Evolutionary conservation across 1,284 basidiomycete species (phyloP), one percentile per base, ranked within the genome.

Genomic region (Macrocystidia cucumis): DNA sequence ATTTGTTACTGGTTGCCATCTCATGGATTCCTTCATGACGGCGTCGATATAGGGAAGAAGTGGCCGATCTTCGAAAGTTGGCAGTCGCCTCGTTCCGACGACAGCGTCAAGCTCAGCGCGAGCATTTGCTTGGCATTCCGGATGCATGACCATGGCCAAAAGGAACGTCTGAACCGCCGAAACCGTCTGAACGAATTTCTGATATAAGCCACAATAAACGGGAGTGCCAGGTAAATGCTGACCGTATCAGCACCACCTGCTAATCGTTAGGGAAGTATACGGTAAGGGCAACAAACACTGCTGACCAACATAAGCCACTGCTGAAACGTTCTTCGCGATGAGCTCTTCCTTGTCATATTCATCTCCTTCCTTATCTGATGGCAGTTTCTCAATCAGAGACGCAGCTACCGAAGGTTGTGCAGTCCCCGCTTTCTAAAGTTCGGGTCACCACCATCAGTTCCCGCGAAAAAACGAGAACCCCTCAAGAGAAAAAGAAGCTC

Each of bases 41-140:
- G 47, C 50, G 19, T 45, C 41, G n/a, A 52, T 39, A 31, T 55
- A 55, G 0, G 50, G 51, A 7, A 55, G 39, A 4, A 40, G 35
- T 3, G 40, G 11, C 9, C 41, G 44, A 22, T 56, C 53, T 8
- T 34, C 51, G 37, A 68, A 62, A 1, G 47, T 52, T 2, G 69
- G 69, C 3, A 69, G 48, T 16, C 66, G 55, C 23, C 12, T 25
- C 17, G 47, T 50, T 11, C 38, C 38, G 24, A 67, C 43, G 19
- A 67, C 60, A 2, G 41, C 18, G 37, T 70, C 67, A 7, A 72
- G 41, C 40, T 72, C 69, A 4, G 45, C 52, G 44, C 69, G 69
- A 1, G 64, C 69, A 26, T 55, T 58, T 27, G 43, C 38, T 31
- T 67, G 59, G 3, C 63, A 55, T 5, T 63, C 51, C 0, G 69